A percentile compares a stretch with the other conserved stretches of the same genome.
These are phyloP conservation scores for Cercospora sojina DNA, from an alignment of 2,329 filamentous ascomycete species.

Conservation along the genomic window DNA sequence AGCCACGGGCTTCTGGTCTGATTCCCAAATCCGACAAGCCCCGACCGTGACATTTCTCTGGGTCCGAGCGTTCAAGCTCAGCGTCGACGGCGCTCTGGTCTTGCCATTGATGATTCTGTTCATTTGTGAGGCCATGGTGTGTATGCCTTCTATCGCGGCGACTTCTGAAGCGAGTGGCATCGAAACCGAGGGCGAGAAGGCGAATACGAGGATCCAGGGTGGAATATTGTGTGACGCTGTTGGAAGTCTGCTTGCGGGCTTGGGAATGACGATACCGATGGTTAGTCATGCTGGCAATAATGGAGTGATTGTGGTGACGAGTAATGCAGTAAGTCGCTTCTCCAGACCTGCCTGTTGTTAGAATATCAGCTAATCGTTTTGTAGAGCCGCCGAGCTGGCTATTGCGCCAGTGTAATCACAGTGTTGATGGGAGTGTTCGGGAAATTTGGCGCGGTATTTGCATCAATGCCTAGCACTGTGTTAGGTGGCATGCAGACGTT, in stretches of 20 bases:
- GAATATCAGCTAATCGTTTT: background rate
- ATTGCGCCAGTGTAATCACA: constrained; percentile 22
- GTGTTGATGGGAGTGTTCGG: constrained; percentile 25
- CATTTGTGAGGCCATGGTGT: constrained; percentile 26
- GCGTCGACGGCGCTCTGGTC: constrained; percentile 23
- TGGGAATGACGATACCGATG: constrained; percentile 25
- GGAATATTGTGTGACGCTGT: constrained; percentile 25
- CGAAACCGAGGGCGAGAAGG: constrained; percentile 21
- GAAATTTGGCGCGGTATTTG: constrained; percentile 26
- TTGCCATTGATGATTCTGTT: constrained; percentile 26
- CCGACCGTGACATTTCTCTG: constrained; percentile 23
- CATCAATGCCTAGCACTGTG: constrained; percentile 21
- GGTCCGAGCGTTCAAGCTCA: constrained; percentile 22
- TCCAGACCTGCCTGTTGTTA: background rate
- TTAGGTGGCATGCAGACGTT: constrained; percentile 64
- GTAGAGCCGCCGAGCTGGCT: constrained; percentile 25
- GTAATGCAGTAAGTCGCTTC: constrained; percentile 23
- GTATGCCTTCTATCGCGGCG: constrained; percentile 26
- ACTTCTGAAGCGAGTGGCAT: constrained; percentile 22
- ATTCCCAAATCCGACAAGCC: constrained; percentile 20
- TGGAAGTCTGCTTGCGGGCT: constrained; percentile 20
- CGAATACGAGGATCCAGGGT: constrained; percentile 27
- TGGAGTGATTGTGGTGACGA: constrained; percentile 26
- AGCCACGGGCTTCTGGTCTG: constrained; percentile 25
- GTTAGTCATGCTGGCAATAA: constrained; percentile 26